Conservation (phyloP, 2,329 filamentous ascomycete genomes). For the Aspergillus sp. region DNA sequence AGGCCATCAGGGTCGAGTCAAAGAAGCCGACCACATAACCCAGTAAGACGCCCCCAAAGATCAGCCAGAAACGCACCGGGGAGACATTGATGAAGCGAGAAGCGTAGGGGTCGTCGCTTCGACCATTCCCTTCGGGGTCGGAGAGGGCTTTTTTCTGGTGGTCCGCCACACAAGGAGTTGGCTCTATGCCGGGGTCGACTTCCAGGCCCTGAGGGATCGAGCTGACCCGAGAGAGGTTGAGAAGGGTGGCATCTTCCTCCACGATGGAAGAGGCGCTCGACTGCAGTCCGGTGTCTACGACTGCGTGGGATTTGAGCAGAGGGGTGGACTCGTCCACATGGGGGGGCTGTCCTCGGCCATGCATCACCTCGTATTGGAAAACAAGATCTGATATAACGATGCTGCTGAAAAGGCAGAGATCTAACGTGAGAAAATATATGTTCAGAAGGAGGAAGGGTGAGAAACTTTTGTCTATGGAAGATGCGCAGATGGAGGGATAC, state of each 20-base stretch:
- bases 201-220: conserved; percentile 29
- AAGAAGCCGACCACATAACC: conserved; percentile 62
- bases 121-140: conserved; percentile 5
- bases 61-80: conserved; percentile 57
- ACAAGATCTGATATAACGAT: too few relatives aligned
- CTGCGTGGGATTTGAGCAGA: conserved; percentile 28
- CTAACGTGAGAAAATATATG: too few relatives aligned
- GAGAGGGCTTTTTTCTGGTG: conserved; percentile 5
- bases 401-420: too few relatives aligned
- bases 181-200: conserved; percentile 26
- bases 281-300: conserved; percentile 28
- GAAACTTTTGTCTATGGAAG: neutral
- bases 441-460: too few relatives aligned
- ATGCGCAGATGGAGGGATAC: neutral
- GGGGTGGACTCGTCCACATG: conserved; percentile 18
- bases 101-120: conserved; percentile 22
- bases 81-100: conserved; percentile 39
- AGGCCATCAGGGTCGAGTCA: conserved; percentile 79
- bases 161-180: conserved; percentile 15
- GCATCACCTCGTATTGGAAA: neutral
- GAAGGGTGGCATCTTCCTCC: conserved; percentile 20
- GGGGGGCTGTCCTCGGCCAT: neutral
- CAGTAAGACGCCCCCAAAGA: conserved; percentile 60
- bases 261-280: conserved; percentile 8
- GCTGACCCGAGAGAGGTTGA: conserved; percentile 23